Evolutionary conservation across 495 filamentous ascomycete genomes (phyloP), one percentile per base, ranked within the genome.

Genomic region (Hyaloscypha hepaticicola): DNA sequence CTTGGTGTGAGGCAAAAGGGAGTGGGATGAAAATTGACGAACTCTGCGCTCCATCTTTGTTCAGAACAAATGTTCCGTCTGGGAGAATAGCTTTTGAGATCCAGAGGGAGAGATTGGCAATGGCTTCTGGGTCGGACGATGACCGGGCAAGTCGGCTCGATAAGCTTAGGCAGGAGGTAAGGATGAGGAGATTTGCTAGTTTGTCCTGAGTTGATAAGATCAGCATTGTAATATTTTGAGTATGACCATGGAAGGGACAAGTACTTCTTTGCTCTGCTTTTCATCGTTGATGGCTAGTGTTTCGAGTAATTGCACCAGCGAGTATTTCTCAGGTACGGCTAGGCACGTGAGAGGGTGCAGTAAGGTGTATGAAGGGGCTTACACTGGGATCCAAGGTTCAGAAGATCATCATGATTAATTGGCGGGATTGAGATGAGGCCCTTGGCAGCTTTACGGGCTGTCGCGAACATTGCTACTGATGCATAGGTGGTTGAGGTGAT

Each of bases 11-110:
- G n/a, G 11, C 16, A 11, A 16, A 16, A 19, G 12, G 38, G 1
- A 19, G 16, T 9, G 0, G 38, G 7, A 45, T 45, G 38, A 19
- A 4, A 45, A 45, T 16, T 8, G 38, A 16, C 38, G 16, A 16
- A 45, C 38, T 45, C 38, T 11, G 38, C 4, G 60, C 38, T n/a
- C 27, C 28, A 3, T 72, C 67, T 65, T 72, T 67, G 5, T 62
- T 25, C 8, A 22, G 29, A 14, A 71, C 29, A 26, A 64, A 29
- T 48, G 25, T 53, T 14, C 31, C 53, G 25, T 67, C 60, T 38
- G 70, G 70, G 19, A 67, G 57, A 2, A 67, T 69, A 16, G 27
- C n/a, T 48, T 61, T 65, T 33, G 70, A 65, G n/a, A 69, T 55
- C 69, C 69, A 71, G 0, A 58, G 26, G 5, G 49, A 64, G n/a